Conservation (phyloP, 306 rosid species). For the Aeschynomene evenia region DNA sequence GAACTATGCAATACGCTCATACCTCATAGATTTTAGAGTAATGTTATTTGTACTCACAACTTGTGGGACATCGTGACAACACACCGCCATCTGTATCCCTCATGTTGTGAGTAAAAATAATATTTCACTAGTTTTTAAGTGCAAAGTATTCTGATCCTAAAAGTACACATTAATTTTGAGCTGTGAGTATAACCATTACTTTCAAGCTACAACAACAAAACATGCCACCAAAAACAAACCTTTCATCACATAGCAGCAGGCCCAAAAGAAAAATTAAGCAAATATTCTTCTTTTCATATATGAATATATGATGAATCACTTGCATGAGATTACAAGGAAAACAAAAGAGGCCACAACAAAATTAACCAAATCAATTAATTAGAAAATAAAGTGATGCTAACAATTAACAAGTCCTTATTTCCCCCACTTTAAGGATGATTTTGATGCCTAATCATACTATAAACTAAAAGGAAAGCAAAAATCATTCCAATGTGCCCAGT, state of each 20-base stretch:
- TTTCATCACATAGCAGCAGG: background rate
- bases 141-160: background rate
- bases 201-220: slow-evolving; percentile 1
- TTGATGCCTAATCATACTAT: background rate
- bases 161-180: background rate
- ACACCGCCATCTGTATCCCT: too few relatives aligned
- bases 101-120: too few relatives aligned
- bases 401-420: background rate
- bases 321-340: background rate
- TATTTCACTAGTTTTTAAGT: too few relatives aligned
- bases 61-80: too few relatives aligned
- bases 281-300: background rate
- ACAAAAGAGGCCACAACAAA: background rate
- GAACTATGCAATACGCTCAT: background rate
- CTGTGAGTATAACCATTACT: background rate
- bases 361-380: too few relatives aligned
- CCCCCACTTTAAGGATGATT: background rate
- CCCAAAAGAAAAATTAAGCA: background rate
- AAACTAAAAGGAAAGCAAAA: background rate
- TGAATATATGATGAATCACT: background rate
- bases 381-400: background rate
- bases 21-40: too few relatives aligned
- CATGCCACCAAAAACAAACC: background rate
- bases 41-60: too few relatives aligned
- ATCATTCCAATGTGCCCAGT: background rate